Evolutionary conservation across 768 basidiomycete species (phyloP).

Genomic region (Russula foetens): DNA sequence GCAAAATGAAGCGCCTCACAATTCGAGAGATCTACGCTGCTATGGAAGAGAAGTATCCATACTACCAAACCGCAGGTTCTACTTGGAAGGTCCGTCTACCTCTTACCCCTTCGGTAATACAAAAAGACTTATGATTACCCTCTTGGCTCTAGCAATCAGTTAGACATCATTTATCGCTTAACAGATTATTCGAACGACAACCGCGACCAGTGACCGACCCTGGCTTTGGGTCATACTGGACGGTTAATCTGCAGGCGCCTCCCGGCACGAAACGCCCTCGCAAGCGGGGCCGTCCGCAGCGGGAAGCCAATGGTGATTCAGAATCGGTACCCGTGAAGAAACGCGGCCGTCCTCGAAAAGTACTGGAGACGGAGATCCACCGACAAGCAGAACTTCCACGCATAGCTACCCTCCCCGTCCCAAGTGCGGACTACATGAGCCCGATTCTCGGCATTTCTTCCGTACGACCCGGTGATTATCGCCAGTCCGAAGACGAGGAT

Average conservation of each 20-base stretch:
- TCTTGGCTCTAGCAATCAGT: constrained; percentile 65
- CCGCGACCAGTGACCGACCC: constrained; percentile 78
- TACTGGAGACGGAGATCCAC: background rate
- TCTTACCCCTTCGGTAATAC: background rate
- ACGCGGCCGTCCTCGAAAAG: constrained; percentile 21
- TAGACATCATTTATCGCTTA: constrained; percentile 75
- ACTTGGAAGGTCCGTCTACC: constrained; percentile 67
- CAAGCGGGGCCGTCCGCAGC: constrained; percentile 61
- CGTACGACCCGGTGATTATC: constrained; percentile 21
- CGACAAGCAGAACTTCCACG: background rate
- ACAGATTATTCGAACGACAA: constrained; percentile 75
- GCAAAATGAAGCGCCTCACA: constrained; percentile 64
- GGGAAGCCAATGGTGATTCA: constrained; percentile 28
- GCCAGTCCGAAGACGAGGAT: constrained; percentile 29
- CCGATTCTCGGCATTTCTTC: constrained; percentile 21
- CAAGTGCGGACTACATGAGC: background rate
- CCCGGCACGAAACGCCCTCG: constrained; percentile 81
- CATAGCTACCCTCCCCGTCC: constrained; percentile 12
- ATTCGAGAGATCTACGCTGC: constrained; percentile 82
- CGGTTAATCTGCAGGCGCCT: constrained; percentile 78
- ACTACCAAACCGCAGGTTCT: constrained; percentile 70
- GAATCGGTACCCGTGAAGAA: constrained; percentile 15
- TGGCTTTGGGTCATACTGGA: constrained; percentile 86
- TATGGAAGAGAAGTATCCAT: constrained; percentile 80
- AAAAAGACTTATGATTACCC: background rate